phyloP scores from a whole-genome alignment of 2,329 filamentous ascomycete species.

The Cladosporium sp. region DNA sequence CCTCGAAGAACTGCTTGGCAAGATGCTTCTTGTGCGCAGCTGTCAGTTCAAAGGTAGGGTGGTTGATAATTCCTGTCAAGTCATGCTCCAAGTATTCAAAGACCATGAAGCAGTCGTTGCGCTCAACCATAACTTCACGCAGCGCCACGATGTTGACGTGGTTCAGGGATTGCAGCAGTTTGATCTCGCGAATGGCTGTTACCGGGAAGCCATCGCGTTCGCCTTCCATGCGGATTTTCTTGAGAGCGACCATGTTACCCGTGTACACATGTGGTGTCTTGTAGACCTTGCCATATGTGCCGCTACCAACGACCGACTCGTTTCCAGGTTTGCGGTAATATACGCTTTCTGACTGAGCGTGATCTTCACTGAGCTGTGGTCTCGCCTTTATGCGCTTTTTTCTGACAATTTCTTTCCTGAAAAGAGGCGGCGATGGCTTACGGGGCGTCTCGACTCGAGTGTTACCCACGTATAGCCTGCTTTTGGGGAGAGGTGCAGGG shows the following conservation, averaged over 20 bases:
- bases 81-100: conserved; percentile 98
- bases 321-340: conserved; percentile 97
- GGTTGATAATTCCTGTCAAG: conserved; percentile 89
- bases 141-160: conserved; percentile 81
- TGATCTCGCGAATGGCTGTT: conserved; percentile 87
- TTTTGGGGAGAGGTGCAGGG: conserved; percentile 34
- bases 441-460: conserved; percentile 29
- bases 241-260: conserved; percentile 77
- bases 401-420: conserved; percentile 58
- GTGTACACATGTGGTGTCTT: conserved; percentile 94
- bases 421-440: conserved; percentile 26
- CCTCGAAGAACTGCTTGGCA: conserved; percentile 88
- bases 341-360: conserved; percentile 79
- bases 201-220: conserved; percentile 90
- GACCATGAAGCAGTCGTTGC: conserved; percentile 99
- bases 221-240: conserved; percentile 91
- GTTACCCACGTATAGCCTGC: conserved; percentile 36
- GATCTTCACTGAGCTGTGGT: conserved; percentile 69
- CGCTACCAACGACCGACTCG: conserved; percentile 91
- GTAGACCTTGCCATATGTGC: conserved; percentile 94
- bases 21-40: conserved; percentile 88
- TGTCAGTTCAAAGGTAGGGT: conserved; percentile 85
- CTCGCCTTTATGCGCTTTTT: conserved; percentile 70
- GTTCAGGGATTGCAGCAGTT: conserved; percentile 81
- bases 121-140: conserved; percentile 95